These are phyloP conservation scores for Neurospora tetraspora DNA, from an alignment of 495 filamentous ascomycete species.

Conservation along the genomic window DNA sequence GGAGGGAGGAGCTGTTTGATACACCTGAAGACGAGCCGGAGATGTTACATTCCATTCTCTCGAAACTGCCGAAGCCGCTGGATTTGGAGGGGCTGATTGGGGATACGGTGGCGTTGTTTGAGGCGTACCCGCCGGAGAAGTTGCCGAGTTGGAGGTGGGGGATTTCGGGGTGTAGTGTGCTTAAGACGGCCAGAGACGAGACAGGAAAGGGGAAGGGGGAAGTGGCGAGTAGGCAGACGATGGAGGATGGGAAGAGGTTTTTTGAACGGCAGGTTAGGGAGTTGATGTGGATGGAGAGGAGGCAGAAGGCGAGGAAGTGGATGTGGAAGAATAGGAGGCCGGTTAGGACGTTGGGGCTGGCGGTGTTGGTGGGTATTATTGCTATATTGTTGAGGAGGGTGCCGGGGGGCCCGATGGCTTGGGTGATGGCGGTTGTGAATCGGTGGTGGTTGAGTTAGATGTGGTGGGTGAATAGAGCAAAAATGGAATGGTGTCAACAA, in stretches of 20 bases:
- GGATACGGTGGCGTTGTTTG: slow-evolving; percentile 51
- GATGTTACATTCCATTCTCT: slow-evolving; percentile 83
- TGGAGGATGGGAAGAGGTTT: slow-evolving; percentile 22
- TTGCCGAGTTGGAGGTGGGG: slow-evolving; percentile 56
- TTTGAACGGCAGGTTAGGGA: slow-evolving; percentile 63
- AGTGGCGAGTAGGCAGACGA: not conserved
- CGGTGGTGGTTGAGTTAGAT: slow-evolving; percentile 9
- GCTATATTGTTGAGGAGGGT: slow-evolving; percentile 31
- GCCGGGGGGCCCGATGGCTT: slow-evolving; percentile 15
- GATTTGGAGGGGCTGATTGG: slow-evolving; percentile 70
- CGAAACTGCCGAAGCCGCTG: slow-evolving; percentile 76
- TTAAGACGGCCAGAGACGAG: slow-evolving; percentile 69
- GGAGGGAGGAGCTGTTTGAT: slow-evolving; percentile 71
- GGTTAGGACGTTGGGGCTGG: slow-evolving; percentile 46
- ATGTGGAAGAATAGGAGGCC: slow-evolving; percentile 53
- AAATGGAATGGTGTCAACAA: not conserved
- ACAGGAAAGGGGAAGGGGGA: slow-evolving; percentile 4
- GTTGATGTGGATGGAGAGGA: slow-evolving; percentile 51
- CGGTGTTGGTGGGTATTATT: slow-evolving; percentile 51
- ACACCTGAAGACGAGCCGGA: slow-evolving; percentile 80
- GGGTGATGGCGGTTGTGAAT: slow-evolving; percentile 8
- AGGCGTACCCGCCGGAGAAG: slow-evolving; percentile 59
- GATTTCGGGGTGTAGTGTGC: slow-evolving; percentile 65
- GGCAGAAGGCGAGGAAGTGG: slow-evolving; percentile 38
- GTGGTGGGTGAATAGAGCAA: not conserved